Percentiles rank a stretch among this genome's conserved stretches.
These are phyloP conservation scores for Aspergillus fructus DNA, from an alignment of 2,329 filamentous ascomycete genomes.

Conservation along the genomic window DNA sequence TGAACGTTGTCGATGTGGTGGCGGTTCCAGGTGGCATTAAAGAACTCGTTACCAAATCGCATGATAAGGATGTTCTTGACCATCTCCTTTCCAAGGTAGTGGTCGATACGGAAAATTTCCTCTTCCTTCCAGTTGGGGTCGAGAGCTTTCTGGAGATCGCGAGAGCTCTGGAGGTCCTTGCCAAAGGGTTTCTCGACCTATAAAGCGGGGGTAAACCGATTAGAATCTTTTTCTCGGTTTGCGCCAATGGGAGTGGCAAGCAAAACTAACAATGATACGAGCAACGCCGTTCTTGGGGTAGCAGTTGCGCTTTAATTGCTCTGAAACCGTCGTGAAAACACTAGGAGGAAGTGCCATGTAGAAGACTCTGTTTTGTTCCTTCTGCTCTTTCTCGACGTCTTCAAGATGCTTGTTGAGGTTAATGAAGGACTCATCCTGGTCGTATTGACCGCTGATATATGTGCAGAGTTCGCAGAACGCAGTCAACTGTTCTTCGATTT, in stretches of 20 bases:
- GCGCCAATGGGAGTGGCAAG: not conserved
- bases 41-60: conserved; percentile 97
- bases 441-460: conserved; percentile 96
- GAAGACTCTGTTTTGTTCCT: conserved; percentile 89
- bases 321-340: conserved; percentile 96
- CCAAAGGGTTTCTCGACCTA: conserved; percentile 99
- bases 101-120: conserved; percentile 98
- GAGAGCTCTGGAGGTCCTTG: conserved; percentile 91
- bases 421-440: conserved; percentile 92
- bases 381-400: conserved; percentile 76
- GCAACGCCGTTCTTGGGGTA: conserved; percentile 89
- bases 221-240: conserved; percentile 11
- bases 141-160: conserved; percentile 90
- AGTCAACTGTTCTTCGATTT: conserved; percentile 90
- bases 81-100: conserved; percentile 99
- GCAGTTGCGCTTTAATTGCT: conserved; percentile 96
- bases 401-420: conserved; percentile 81
- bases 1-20: conserved; percentile 99
- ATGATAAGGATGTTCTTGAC: conserved; percentile 99
- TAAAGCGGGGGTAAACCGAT: conserved; percentile 19
- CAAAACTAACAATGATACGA: conserved; percentile 77
- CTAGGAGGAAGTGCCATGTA: conserved; percentile 99
- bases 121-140: conserved; percentile 99
- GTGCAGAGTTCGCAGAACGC: conserved; percentile 86
- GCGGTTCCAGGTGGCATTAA: conserved; percentile 97